Evolutionary conservation across 202 grass and related monocot genomes (phyloP), one percentile per base, ranked within the genome.

Genomic region (Setaria italica): DNA sequence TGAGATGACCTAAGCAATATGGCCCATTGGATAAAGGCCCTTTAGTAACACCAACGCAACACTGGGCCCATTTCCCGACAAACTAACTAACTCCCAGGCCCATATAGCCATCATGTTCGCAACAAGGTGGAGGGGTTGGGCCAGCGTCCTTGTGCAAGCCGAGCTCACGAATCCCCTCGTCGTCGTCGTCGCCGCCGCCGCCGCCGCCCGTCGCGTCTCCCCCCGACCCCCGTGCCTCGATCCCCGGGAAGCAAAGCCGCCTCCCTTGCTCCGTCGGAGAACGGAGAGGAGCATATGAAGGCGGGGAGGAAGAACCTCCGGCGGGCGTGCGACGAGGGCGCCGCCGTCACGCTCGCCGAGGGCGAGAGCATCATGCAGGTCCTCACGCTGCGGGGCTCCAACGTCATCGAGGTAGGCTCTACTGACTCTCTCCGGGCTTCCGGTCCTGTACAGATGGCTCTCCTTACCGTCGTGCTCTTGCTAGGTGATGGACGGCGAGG

Each of bases 311-410:
- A 95, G 89, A 98, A 98, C 57, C 64, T 98, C 32, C 89, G 77
- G 74, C 86, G 95, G 37, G 89, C 93, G 35, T 86, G 79, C 66
- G 55, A 49, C 43, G 88, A 98, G 30, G 90, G 86, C 29, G 72
- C 77, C 30, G 79, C 80, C 5, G 53, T 98, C 66, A 89, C 89
- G 67, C 88, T 95, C 13, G 90, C 84, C 9, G 91, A 89, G 82
- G 93, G 93, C 68, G 90, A 94, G 86, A 77, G 88, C 79, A 88
- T 98, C 85, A 95, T 98, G 95, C 93, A 91, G 85, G 95, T 98
- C 41, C 74, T 95, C 75, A 72, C 95, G 65, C 91, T 98, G 10
- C 92, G 95, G 7, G 93, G 95, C 15, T 98, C 95, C 69, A 98
- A 98, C 79, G 54, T 98, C 53, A 98, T 98, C 56, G 95, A 98